Conservation (phyloP, 179 eudicot species). For the Amaranthus tricolor region DNA sequence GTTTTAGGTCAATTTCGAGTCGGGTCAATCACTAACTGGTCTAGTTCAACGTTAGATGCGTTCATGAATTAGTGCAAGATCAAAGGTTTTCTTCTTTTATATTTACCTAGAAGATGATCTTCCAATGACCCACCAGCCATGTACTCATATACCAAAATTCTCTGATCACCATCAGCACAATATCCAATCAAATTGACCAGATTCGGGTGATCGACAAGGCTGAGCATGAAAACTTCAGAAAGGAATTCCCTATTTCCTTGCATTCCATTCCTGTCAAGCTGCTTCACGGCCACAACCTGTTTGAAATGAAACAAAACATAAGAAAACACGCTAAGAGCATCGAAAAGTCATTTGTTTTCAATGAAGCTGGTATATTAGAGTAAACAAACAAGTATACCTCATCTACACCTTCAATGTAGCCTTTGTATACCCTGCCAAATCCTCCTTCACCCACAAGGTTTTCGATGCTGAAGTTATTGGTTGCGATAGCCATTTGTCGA, state of each 20-base stretch:
- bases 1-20: too few species aligned
- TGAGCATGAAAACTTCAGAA: slow-evolving; percentile 61
- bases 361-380: too few species aligned
- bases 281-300: slow-evolving; percentile 84
- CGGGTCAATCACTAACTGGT: too few species aligned
- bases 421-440: slow-evolving; percentile 80
- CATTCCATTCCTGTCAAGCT: slow-evolving; percentile 68
- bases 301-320: slow-evolving; percentile 15
- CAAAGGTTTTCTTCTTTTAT: neutral
- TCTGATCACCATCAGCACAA: slow-evolving; percentile 80
- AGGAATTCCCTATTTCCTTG: slow-evolving; percentile 74
- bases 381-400: slow-evolving; percentile 27
- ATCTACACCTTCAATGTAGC: slow-evolving; percentile 41
- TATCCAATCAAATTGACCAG: slow-evolving; percentile 75
- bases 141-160: slow-evolving; percentile 73
- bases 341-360: too few species aligned
- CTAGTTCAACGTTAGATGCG: too few species aligned
- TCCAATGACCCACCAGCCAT: slow-evolving; percentile 70
- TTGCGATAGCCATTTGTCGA: slow-evolving; percentile 62
- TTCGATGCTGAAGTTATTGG: slow-evolving; percentile 60
- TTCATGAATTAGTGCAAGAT: too few species aligned
- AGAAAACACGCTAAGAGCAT: neutral
- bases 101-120: slow-evolving; percentile 66
- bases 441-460: slow-evolving; percentile 77
- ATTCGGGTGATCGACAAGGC: slow-evolving; percentile 62